Conservation (phyloP, 192 early-diverging fungal species). For the Backusella liffmaniae region DNA sequence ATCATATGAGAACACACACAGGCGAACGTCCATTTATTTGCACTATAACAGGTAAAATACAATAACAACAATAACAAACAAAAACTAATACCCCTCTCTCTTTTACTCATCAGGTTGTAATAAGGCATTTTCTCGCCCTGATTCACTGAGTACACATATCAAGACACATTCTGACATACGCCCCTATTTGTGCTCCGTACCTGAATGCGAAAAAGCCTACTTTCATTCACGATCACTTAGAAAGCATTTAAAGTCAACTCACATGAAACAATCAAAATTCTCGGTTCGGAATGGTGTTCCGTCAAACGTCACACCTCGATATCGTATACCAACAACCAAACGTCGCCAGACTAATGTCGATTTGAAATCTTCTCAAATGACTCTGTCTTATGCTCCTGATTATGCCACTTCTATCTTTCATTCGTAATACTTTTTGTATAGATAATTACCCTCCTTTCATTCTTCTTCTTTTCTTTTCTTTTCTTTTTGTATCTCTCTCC, state of each 20-base stretch:
- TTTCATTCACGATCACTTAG: slow-evolving; percentile 57
- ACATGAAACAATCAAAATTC: slow-evolving; percentile 3
- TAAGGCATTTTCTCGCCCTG: slow-evolving; percentile 69
- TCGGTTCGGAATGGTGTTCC: background rate
- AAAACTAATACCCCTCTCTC: background rate
- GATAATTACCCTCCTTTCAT: background rate
- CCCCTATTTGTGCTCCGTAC: slow-evolving; percentile 47
- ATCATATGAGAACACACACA: slow-evolving; percentile 71
- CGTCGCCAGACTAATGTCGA: background rate
- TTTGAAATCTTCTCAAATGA: background rate
- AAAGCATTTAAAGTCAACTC: slow-evolving; percentile 51
- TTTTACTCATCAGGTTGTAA: slow-evolving; percentile 44
- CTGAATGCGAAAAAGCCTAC: slow-evolving; percentile 55
- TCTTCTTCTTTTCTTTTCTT: background rate
- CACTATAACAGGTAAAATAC: slow-evolving; percentile 31
- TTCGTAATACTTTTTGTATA: background rate
- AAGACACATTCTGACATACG: slow-evolving; percentile 54
- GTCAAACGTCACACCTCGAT: background rate
- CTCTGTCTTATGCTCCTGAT: background rate
- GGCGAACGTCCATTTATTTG: slow-evolving; percentile 74
- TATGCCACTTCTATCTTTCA: background rate
- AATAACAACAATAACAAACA: background rate
- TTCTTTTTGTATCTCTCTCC: background rate
- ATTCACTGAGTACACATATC: slow-evolving; percentile 66
- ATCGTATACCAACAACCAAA: background rate